Evolutionary conservation across 805 yeast species (phyloP).

Genomic region (Komagataella kurtzmanii): DNA sequence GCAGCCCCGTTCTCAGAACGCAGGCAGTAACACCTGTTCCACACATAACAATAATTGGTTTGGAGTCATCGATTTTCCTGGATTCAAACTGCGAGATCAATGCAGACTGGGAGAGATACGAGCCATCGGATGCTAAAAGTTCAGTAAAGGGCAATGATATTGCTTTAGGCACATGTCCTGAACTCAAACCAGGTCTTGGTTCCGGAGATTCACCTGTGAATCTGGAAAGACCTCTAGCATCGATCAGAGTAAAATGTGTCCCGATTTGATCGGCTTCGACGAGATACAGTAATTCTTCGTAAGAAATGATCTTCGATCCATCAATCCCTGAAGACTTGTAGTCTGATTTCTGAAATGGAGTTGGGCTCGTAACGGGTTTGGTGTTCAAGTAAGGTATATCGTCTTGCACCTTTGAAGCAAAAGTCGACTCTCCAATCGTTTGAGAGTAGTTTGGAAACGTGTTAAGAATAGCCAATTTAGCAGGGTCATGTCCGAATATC

Average conservation of each 20-base stretch:
- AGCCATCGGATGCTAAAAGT: slow-evolving; percentile 26
- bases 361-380: slow-evolving; percentile 11
- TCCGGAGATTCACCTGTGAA: slow-evolving; percentile 76
- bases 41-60: slow-evolving; percentile 78
- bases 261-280: slow-evolving; percentile 34
- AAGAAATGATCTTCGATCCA: slow-evolving; percentile 42
- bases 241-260: slow-evolving; percentile 43
- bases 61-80: slow-evolving; percentile 24
- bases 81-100: slow-evolving; percentile 32
- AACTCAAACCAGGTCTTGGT: slow-evolving; percentile 76
- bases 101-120: neutral
- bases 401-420: slow-evolving; percentile 9
- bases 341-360: slow-evolving; percentile 7
- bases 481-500: slow-evolving; percentile 54
- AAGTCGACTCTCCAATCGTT: slow-evolving; percentile 12
- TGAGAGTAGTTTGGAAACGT: slow-evolving; percentile 32
- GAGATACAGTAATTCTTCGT: slow-evolving; percentile 49
- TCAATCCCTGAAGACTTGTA: slow-evolving; percentile 24
- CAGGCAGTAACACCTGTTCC: slow-evolving; percentile 97
- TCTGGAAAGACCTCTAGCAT: slow-evolving; percentile 70
- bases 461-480: slow-evolving; percentile 51
- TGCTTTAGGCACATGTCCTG: slow-evolving; percentile 85
- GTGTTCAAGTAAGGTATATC: slow-evolving; percentile 10
- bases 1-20: slow-evolving; percentile 65
- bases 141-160: slow-evolving; percentile 62